phyloP scores from a whole-genome alignment of 1,284 basidiomycete species.

The Mycosarcoma mackinlayi region DNA sequence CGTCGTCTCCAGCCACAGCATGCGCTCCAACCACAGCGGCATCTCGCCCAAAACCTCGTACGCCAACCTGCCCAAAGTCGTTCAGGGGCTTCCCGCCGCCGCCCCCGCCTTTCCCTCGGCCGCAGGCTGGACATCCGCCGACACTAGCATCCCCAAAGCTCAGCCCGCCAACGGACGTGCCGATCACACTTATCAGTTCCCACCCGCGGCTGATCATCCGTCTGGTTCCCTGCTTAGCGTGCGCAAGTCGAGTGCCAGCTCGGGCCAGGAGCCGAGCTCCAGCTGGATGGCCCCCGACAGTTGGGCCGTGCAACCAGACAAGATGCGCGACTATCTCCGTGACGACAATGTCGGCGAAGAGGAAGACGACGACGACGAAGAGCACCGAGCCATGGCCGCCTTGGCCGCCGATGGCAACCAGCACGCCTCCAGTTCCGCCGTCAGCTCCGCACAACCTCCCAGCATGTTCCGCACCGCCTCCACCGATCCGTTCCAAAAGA shows the following conservation, averaged over 20 bases:
- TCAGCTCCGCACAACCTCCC: slow-evolving; percentile 33
- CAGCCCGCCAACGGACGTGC: slow-evolving; percentile 29
- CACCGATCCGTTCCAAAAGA: slow-evolving; percentile 35
- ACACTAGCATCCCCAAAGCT: slow-evolving; percentile 21
- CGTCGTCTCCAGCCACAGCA: slow-evolving; percentile 39
- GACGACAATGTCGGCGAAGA: slow-evolving; percentile 57
- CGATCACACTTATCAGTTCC: slow-evolving; percentile 50
- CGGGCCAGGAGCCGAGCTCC: slow-evolving; percentile 51
- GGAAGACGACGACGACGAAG: slow-evolving; percentile 52
- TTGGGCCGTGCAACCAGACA: slow-evolving; percentile 65
- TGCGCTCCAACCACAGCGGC: slow-evolving; percentile 52
- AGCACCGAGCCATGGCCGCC: slow-evolving; percentile 14
- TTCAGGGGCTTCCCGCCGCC: slow-evolving; percentile 19
- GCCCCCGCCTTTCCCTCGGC: slow-evolving; percentile 8
- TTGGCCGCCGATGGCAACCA: slow-evolving; percentile 22
- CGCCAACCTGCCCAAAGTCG: slow-evolving; percentile 34
- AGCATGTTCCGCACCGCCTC: slow-evolving; percentile 45
- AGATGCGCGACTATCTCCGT: slow-evolving; percentile 46
- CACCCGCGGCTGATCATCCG: slow-evolving; percentile 22
- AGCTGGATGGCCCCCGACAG: slow-evolving; percentile 67
- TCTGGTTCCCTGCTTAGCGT: slow-evolving; percentile 22
- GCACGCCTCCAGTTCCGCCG: slow-evolving; percentile 37
- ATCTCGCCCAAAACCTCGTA: slow-evolving; percentile 60
- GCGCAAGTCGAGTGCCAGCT: slow-evolving; percentile 55
- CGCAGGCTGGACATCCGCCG: slow-evolving; percentile 16